phyloP scores from a whole-genome alignment of 768 basidiomycete genomes.

The Lentinula aciculospora region DNA sequence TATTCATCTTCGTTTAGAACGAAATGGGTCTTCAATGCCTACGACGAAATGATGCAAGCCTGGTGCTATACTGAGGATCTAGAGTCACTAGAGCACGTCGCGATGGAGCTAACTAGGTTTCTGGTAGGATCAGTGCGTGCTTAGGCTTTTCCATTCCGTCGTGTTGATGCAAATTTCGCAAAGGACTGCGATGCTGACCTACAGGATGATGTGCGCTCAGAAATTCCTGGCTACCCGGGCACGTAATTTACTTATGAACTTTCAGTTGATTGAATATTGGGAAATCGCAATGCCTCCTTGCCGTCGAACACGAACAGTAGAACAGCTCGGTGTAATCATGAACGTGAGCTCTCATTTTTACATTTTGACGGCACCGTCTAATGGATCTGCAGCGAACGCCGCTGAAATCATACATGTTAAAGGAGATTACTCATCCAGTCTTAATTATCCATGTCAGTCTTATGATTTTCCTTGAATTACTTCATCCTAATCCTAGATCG shows the following conservation, averaged over 20 bases:
- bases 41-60: slow-evolving; percentile 55
- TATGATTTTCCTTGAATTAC: not conserved
- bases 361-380: not conserved
- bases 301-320: slow-evolving; percentile 44
- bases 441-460: slow-evolving; percentile 60
- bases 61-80: slow-evolving; percentile 66
- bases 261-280: slow-evolving; percentile 65
- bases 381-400: slow-evolving; percentile 44
- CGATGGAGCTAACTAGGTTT: slow-evolving; percentile 51
- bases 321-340: slow-evolving; percentile 49
- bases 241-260: not conserved
- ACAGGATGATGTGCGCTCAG: slow-evolving; percentile 52
- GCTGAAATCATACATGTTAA: slow-evolving; percentile 40
- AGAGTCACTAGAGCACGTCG: slow-evolving; percentile 61
- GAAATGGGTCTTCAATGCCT: slow-evolving; percentile 53
- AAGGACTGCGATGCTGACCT: slow-evolving; percentile 53
- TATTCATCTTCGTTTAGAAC: slow-evolving; percentile 29
- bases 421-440: slow-evolving; percentile 55
- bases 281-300: slow-evolving; percentile 48
- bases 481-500: not conserved
- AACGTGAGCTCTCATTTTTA: slow-evolving; percentile 39
- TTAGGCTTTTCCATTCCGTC: not conserved
- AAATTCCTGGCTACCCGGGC: not conserved
- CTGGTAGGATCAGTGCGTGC: slow-evolving; percentile 50
- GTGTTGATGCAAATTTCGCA: not conserved